Evolutionary conservation across 192 early-diverging fungal genomes (phyloP).

Genomic region (Entomortierella chlamydospora): DNA sequence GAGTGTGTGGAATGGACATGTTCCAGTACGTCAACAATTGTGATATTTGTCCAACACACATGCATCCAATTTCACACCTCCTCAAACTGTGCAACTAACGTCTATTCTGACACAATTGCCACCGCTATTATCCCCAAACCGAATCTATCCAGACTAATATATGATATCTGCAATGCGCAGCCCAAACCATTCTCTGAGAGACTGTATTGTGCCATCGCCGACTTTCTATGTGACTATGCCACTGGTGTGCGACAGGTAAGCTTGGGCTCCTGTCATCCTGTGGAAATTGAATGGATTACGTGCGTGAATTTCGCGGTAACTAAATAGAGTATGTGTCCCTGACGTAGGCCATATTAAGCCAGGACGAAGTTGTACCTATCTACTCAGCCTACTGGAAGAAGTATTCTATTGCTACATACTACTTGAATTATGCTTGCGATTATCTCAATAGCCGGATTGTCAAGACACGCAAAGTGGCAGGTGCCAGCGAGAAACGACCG

Average conservation of each 20-base stretch:
- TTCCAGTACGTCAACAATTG: constrained; percentile 68
- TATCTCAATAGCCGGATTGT: constrained; percentile 76
- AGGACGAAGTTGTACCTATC: constrained; percentile 75
- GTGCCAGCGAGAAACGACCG: constrained; percentile 35
- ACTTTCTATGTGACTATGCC: constrained; percentile 74
- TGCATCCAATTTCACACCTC: not conserved
- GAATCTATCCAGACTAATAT: constrained; percentile 78
- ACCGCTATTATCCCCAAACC: too few species aligned
- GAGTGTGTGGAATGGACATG: constrained; percentile 75
- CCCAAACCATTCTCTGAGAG: constrained; percentile 76
- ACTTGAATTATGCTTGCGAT: constrained; percentile 71
- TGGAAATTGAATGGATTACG: not conserved
- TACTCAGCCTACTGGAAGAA: constrained; percentile 76
- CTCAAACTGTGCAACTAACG: not conserved
- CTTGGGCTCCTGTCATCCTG: not conserved
- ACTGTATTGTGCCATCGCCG: constrained; percentile 73
- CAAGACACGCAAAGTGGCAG: constrained; percentile 49
- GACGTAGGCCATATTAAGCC: constrained; percentile 65
- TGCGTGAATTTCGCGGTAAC: too few species aligned
- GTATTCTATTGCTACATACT: constrained; percentile 70
- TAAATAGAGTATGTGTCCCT: not conserved
- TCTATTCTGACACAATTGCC: too few species aligned
- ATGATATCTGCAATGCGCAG: constrained; percentile 83
- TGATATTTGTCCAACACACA: not conserved
- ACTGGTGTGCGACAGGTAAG: constrained; percentile 62